A percentile compares a stretch with the other conserved stretches of the same genome.
phyloP scores from a whole-genome alignment of 164 flowering plant species.

The Tetrastigma voinierianum region DNA sequence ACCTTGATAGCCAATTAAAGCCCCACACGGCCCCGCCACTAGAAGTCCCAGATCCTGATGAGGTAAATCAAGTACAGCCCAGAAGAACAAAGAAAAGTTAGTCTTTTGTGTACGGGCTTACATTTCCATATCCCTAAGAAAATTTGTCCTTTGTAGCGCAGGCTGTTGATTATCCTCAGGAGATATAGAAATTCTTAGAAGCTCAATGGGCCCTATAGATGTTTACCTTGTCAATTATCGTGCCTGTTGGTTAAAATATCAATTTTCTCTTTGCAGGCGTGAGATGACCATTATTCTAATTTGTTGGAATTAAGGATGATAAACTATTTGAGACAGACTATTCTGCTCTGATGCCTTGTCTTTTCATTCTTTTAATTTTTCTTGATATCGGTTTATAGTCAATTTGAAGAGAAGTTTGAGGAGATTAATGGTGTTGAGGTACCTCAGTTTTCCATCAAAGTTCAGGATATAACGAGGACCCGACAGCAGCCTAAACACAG shows the following conservation, averaged over 20 bases:
- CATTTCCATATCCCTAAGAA: neutral
- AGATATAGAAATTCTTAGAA: conserved; percentile 85
- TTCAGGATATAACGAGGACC: conserved; percentile 37
- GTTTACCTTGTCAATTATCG: conserved; percentile 90
- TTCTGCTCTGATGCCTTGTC: neutral
- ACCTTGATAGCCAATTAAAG: conserved; percentile 74
- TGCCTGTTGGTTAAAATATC: neutral
- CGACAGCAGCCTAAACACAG: conserved; percentile 22
- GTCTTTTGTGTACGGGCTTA: neutral
- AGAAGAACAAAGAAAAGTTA: neutral
- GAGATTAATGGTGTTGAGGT: conserved; percentile 61
- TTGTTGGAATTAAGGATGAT: neutral
- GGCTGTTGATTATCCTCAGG: conserved; percentile 91
- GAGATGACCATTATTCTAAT: too few relatives aligned
- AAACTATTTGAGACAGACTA: neutral
- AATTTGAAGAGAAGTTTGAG: conserved; percentile 87
- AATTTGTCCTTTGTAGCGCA: conserved; percentile 12
- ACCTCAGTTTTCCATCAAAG: conserved; percentile 42
- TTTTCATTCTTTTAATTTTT: neutral
- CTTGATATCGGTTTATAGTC: conserved; percentile 38
- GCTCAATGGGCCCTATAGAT: conserved; percentile 97
- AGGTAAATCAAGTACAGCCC: conserved; percentile 42
- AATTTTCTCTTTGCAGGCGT: neutral
- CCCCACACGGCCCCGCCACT: conserved; percentile 77
- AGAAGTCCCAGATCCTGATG: conserved; percentile 86